Base-by-base conservation (phyloP, 768 basidiomycete genomes). In the Collybia sp. region DNA sequence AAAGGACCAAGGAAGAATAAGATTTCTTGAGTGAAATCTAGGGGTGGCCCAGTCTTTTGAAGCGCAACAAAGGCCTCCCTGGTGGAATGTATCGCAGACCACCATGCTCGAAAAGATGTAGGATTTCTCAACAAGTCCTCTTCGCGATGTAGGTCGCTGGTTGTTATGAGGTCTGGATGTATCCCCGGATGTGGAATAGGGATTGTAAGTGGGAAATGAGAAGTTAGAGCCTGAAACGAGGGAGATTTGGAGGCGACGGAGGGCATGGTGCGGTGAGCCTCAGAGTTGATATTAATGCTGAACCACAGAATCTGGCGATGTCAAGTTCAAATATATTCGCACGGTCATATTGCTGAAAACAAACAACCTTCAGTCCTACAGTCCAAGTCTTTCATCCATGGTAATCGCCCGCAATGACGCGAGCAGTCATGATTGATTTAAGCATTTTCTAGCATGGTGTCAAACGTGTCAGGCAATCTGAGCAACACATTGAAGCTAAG, bases 111-210 rank as follows among this genome's bases (percentile, higher is more conserved):
- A 64, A 95, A 93, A 30, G 93, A 95, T 31, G 79, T 76, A 9
- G 93, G 90, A 64, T 97, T 97, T 50, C 91, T 79, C 32, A 93
- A 71, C 6, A 98, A 78, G 67, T 98, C 94, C 65, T 98, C 95
- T 69, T 96, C 95, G 40, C 92, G 83, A 53, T 85, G 77, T 30
- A 96, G 62, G 63, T 97, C 93, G 43, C 80, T 75, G 34, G 80
- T 66, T 6, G 81, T 70, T 54, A 98, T 73, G 48, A 98, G 75
- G 49, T 83, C 71, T 6, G 88, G 77, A 57, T 93, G 82, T 0
- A 85, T 88, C 37, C 76, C 68, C 5, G 93, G 93, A 2, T 79
- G 85, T 12, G 95, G 95, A 43, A 85, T 68, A 13, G 95, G 95
- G 44, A 78, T 75, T 3, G 94, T 89, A 51, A 99, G 69, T 2